A percentile compares a stretch with the other conserved stretches of the same genome.
phyloP scores from a whole-genome alignment of 495 filamentous ascomycete genomes.

The Choiromyces venosus region DNA sequence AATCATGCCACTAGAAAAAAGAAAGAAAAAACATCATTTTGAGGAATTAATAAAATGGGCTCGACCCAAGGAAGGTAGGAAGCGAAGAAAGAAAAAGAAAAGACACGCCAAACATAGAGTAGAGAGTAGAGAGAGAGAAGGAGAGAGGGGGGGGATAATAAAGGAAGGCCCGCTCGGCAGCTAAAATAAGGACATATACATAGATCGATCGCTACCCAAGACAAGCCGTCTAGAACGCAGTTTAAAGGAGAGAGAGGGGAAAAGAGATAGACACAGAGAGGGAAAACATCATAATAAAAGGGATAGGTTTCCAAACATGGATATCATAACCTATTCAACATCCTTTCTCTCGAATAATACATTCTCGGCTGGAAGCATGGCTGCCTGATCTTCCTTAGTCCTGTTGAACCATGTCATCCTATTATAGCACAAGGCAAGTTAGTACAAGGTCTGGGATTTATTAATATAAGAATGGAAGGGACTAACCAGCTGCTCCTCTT shows the following conservation, averaged over 20 bases:
- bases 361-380: slow-evolving; percentile 23
- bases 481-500: slow-evolving; percentile 41
- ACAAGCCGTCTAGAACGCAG: neutral
- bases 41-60: neutral
- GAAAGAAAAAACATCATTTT: neutral
- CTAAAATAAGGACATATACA: neutral
- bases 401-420: slow-evolving; percentile 40
- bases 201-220: neutral
- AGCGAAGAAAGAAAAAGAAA: neutral
- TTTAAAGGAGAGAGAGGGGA: neutral
- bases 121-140: neutral
- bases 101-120: too few relatives aligned
- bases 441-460: slow-evolving; percentile 4
- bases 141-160: neutral
- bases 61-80: neutral
- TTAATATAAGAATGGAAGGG: neutral
- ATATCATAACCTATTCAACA: slow-evolving; percentile 31
- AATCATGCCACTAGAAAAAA: neutral
- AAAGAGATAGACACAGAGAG: too few relatives aligned
- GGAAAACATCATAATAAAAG: neutral
- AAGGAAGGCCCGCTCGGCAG: neutral
- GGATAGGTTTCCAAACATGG: slow-evolving; percentile 2
- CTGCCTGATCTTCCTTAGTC: slow-evolving; percentile 30
- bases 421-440: neutral
- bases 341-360: slow-evolving; percentile 42